Base-by-base conservation (phyloP, 306 rosid genomes). In the Vicia faba region DNA sequence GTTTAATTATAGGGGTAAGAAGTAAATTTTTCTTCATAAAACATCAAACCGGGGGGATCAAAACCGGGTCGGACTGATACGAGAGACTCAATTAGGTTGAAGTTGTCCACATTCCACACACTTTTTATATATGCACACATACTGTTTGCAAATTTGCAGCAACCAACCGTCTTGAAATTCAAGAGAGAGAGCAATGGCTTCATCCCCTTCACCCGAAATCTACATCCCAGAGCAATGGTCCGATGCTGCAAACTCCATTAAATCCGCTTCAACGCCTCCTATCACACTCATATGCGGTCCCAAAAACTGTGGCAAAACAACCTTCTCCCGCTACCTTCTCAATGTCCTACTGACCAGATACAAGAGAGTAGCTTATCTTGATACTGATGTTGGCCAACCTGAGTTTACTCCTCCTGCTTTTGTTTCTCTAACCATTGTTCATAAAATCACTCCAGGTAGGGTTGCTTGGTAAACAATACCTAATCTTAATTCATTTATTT, bases 321-420 rank as follows among this genome's bases (percentile, higher is more conserved):
- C 89, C 33, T 93, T 93, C 81, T 88, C 98, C 31, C 97, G 96
- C 68, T 40, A 89, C 81, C 90, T 93, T 66, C 81, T 93, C 44
- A 89, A 93, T 49, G 45, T 79, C 39, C 85, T 88, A 35, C 88
- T 93, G 45, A 69, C 57, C 15, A 76, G 11, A 39, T 80, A 74
- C 45, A 66, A 18, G 38, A 84, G 74, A 79, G 95, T 93, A 29
- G 91, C 82, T 68, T 93, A 89, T 78, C 72, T 92, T 19, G 96
- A 92, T 76, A 85, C 96, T 20, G 96, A 92, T 77, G 97, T 89
- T 31, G 98, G 98, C 62, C 98, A 93, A 79, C 83, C 98, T 25
- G 97, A 86, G 87, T 93, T 93, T 65, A 86, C 95, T 65, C 89
- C 96, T 77, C 95, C 95, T 38, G 97, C 85, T 44, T 80, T 89